Evolutionary conservation across 495 filamentous ascomycete genomes (phyloP), one percentile per base, ranked within the genome.

Genomic region (Penicillium canariense): DNA sequence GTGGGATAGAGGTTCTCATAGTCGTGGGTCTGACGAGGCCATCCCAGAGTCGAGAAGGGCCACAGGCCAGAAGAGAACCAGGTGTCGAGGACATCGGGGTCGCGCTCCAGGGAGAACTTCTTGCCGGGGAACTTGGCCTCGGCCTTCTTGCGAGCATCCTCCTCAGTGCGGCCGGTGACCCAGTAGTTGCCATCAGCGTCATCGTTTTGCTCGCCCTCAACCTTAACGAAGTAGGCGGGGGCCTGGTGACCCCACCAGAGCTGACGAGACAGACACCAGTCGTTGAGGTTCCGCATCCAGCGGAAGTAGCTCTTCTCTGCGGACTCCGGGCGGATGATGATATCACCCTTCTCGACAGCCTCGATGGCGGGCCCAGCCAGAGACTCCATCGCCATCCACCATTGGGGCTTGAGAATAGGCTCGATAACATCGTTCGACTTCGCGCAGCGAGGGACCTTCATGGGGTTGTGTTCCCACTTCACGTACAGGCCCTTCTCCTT

Each of bases 211-310:
- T 87, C 81, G 23, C 81, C 87, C 48, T 91, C 86, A 31, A 91
- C 68, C 52, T 83, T 78, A 48, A 88, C 82, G 50, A 84, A 83
- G 67, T 89, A 93, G 8, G 85, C 87, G 6, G 88, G 88, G 30
- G 82, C 81, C 64, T 87, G 86, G 68, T 93, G 89, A 44, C 89
- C 89, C 88, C 88, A 92, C 89, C 89, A 93, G 20, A 93, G 80
- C 69, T 93, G 89, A 56, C 89, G 73, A 7, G 86, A 89, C 31
- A 93, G 71, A 73, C 88, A 93, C 89, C 89, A 91, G 65, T 91
- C 88, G 45, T 90, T 85, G 67, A 90, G 80, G 57, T 83, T 81
- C 34, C 78, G 68, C 74, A 92, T 77, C 88, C 88, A 92, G 45
- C 80, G 78, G 65, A 77, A 84, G 66, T 89, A 92, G 58, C 71